phyloP scores from a whole-genome alignment of 2,329 filamentous ascomycete species.

The Colletotrichum orbiculare region DNA sequence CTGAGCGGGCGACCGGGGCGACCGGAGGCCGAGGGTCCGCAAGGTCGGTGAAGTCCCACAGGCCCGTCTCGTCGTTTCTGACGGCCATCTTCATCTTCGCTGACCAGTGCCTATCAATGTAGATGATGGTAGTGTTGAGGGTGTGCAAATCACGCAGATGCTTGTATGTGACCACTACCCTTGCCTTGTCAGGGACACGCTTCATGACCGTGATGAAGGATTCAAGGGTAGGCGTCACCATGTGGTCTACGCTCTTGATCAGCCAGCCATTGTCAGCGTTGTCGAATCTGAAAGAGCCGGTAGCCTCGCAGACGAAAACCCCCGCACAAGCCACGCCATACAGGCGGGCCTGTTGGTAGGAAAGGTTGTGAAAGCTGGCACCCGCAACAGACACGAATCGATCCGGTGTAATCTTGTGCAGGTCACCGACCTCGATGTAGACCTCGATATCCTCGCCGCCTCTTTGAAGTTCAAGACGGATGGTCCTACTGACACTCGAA shows the following conservation, averaged over 20 bases:
- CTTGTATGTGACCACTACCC: conserved; percentile 95
- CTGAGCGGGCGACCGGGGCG: conserved; percentile 78
- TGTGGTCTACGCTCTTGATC: conserved; percentile 91
- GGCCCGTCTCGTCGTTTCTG: conserved; percentile 86
- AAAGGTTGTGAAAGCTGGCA: conserved; percentile 94
- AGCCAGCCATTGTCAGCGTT: conserved; percentile 93
- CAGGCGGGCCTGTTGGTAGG: conserved; percentile 96
- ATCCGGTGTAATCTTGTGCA: conserved; percentile 95
- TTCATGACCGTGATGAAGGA: conserved; percentile 93
- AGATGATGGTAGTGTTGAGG: conserved; percentile 89
- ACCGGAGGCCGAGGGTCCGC: conserved; percentile 82
- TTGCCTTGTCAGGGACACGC: conserved; percentile 81
- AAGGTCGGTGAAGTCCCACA: conserved; percentile 95
- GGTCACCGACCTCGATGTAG: conserved; percentile 84
- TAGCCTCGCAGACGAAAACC: conserved; percentile 94
- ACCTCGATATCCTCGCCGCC: conserved; percentile 90
- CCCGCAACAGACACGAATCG: conserved; percentile 95
- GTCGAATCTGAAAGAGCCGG: conserved; percentile 94
- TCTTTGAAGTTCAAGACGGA: conserved; percentile 86
- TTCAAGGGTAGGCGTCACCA: conserved; percentile 87
- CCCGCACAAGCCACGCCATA: conserved; percentile 94
- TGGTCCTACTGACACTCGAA: conserved; percentile 81
- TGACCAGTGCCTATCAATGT: conserved; percentile 95
- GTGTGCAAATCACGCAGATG: conserved; percentile 96
- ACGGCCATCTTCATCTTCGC: conserved; percentile 93